Evolutionary conservation across 352 stramenopile species (phyloP).

Genomic region (Phytopythium vexans): DNA sequence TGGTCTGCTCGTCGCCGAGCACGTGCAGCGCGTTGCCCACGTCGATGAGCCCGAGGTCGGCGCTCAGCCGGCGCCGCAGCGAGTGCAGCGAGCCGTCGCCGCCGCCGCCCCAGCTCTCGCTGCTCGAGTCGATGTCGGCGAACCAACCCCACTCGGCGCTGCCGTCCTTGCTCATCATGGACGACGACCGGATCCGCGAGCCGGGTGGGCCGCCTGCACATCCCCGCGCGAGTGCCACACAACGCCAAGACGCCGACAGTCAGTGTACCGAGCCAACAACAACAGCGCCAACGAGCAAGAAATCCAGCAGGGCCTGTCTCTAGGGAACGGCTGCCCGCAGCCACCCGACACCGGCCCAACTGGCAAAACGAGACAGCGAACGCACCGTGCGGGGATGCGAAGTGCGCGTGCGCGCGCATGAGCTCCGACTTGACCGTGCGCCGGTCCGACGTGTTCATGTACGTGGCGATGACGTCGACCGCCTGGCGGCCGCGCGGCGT

Average conservation of each 20-base stretch:
- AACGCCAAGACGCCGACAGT: slow-evolving; percentile 9
- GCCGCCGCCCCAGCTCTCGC: slow-evolving; percentile 65
- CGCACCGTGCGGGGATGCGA: slow-evolving; percentile 66
- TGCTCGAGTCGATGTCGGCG: slow-evolving; percentile 84
- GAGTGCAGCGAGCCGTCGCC: slow-evolving; percentile 66
- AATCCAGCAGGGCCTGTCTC: not conserved
- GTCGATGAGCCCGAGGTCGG: slow-evolving; percentile 70
- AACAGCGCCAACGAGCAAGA: slow-evolving; percentile 5
- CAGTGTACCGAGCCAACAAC: slow-evolving; percentile 1
- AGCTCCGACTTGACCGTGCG: slow-evolving; percentile 76
- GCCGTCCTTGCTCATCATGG: slow-evolving; percentile 70
- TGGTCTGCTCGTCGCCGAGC: slow-evolving; percentile 79
- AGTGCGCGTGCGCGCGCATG: slow-evolving; percentile 69
- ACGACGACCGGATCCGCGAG: slow-evolving; percentile 60
- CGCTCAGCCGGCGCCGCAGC: slow-evolving; percentile 61
- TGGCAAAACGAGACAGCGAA: not conserved
- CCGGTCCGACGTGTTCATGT: slow-evolving; percentile 87
- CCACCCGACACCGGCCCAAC: too few species aligned
- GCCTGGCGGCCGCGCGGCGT: slow-evolving; percentile 63
- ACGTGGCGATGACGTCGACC: slow-evolving; percentile 86
- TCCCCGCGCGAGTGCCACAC: slow-evolving; percentile 18
- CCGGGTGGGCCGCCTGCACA: slow-evolving; percentile 27
- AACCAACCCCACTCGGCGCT: slow-evolving; percentile 88
- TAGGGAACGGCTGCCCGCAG: too few species aligned
- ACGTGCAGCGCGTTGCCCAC: slow-evolving; percentile 60